Conservation (phyloP, 441 rosid species). For the Pelargonium citronellum region DNA sequence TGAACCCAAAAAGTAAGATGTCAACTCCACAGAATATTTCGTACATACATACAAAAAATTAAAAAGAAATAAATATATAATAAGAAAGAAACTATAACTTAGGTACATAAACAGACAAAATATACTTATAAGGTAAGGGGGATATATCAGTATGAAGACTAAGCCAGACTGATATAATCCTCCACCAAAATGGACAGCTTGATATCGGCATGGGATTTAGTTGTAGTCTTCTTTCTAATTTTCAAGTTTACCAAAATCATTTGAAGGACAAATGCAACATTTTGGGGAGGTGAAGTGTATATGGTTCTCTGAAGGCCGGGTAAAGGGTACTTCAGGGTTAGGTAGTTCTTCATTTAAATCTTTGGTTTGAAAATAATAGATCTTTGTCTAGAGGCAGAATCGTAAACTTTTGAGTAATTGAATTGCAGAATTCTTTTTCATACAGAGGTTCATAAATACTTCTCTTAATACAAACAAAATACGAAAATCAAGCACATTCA, state of each 20-base stretch:
- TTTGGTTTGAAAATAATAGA: not conserved
- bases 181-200: not conserved
- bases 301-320: not conserved
- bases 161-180: not conserved
- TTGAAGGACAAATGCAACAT: not conserved
- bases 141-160: not conserved
- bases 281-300: not conserved
- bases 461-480: not conserved
- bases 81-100: not conserved
- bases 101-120: not conserved
- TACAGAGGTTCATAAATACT: not conserved
- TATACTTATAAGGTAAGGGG: not conserved
- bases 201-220: not conserved
- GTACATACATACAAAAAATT: not conserved
- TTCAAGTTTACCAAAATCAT: not conserved
- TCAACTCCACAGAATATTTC: not conserved
- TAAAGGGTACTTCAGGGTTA: not conserved
- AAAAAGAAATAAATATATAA: not conserved
- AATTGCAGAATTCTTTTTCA: not conserved
- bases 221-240: not conserved
- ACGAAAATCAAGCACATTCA: constrained; percentile 10
- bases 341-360: not conserved
- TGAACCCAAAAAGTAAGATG: constrained; percentile 16
- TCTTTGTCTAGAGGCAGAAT: not conserved
- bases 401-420: not conserved